Base-by-base conservation (phyloP, 441 rosid genomes). In the Jatropha multifida region DNA sequence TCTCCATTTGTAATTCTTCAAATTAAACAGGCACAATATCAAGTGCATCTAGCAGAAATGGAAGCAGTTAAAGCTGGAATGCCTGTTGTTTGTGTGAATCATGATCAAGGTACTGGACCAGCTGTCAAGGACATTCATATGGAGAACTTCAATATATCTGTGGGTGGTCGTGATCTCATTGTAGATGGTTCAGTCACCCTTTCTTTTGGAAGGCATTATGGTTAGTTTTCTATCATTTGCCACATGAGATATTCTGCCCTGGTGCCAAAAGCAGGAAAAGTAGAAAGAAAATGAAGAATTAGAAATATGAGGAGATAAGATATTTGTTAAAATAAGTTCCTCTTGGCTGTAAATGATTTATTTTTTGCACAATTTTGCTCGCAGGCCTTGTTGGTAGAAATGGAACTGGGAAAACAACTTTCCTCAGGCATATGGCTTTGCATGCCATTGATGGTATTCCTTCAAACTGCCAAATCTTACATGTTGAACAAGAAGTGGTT, bases 371-470 rank as follows among this genome's bases (percentile, higher is more conserved):
- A 44, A 67, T 64, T 77, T 70, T 80, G 64, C 77, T 58, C 84
- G 74, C 83, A 95, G 99, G 98, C 15, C 97, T 95, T 84, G 94
- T 93, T 72, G 99, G 99, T 75, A 91, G 99, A 83, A 95, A 95
- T 75, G 99, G 99, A 77, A 95, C 99, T 6, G 99, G 99, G 64
- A 95, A 95, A 84, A 95, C 98, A 76, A 95, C 99, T 41, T 93
- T 93, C 80, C 90, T 95, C 59, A 90, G 99, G 90, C 82, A 90
- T 86, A 87, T 95, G 97, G 99, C 99, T 74, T 68, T 95, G 97
- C 99, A 95, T 86, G 95, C 98, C 27, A 93, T 95, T 70, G 94
- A 89, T 73, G 99, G 99, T 78, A 95, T 95, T 84, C 99, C 97
- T 85, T n/a, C 83, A 73, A 93, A 95, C 74, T 95, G 99, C 88